Conservation (phyloP, 305 asterid genomes). For the Solanum hybrid region DNA sequence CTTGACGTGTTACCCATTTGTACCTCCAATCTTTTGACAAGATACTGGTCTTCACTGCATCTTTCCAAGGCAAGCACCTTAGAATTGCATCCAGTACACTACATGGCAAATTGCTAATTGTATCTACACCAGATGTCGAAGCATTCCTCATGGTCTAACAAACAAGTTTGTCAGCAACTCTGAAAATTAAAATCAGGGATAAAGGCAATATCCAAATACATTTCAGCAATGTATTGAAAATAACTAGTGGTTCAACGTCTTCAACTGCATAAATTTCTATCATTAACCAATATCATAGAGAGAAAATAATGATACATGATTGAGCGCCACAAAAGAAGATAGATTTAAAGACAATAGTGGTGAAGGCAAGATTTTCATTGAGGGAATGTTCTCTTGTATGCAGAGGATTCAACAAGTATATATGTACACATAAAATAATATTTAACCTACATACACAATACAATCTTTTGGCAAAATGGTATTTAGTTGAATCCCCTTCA, state of each 20-base stretch:
- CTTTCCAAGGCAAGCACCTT: slow-evolving; percentile 7
- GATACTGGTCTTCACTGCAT: slow-evolving; percentile 8
- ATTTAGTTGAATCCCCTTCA: background rate
- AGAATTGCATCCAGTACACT: background rate
- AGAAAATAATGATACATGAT: background rate
- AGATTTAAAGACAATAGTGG: background rate
- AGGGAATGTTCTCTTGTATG: background rate
- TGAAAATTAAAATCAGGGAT: background rate
- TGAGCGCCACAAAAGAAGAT: background rate
- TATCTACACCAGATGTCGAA: background rate
- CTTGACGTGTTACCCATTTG: background rate
- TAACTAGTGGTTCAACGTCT: background rate
- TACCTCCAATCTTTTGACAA: slow-evolving; percentile 2
- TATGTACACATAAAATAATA: background rate
- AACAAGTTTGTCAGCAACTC: background rate
- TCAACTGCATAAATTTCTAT: background rate
- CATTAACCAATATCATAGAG: background rate
- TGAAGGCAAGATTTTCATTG: background rate
- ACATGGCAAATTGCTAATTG: background rate
- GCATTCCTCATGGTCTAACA: background rate
- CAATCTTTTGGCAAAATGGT: background rate
- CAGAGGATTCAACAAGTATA: background rate
- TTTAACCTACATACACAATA: background rate
- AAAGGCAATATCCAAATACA: background rate
- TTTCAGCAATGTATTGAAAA: background rate